These are phyloP conservation scores for Trichoderma sp. DNA, from an alignment of 2,329 filamentous ascomycete species.

Conservation along the genomic window DNA sequence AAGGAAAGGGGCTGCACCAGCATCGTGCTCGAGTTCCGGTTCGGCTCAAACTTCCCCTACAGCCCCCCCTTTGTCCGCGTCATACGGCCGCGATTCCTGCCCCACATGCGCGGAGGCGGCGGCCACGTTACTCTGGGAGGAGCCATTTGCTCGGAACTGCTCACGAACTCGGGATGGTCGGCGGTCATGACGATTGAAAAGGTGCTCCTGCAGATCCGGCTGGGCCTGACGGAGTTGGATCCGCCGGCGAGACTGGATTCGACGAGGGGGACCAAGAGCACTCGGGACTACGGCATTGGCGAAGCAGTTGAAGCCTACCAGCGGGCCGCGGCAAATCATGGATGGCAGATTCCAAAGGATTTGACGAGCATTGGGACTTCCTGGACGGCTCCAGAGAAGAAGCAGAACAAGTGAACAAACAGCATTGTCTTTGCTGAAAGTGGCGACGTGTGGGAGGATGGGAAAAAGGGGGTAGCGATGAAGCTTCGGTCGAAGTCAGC, in stretches of 20 bases:
- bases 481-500: too few relatives aligned
- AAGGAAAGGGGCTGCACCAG: slow-evolving; percentile 61
- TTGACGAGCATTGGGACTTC: not conserved
- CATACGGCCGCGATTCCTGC: slow-evolving; percentile 75
- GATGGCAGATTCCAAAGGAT: slow-evolving; percentile 71
- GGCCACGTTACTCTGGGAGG: slow-evolving; percentile 85
- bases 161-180: slow-evolving; percentile 83
- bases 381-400: not conserved
- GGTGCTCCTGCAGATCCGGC: slow-evolving; percentile 76
- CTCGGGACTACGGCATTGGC: slow-evolving; percentile 61
- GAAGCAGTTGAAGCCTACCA: slow-evolving; percentile 76
- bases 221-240: slow-evolving; percentile 71
- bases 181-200: slow-evolving; percentile 74
- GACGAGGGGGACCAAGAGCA: not conserved
- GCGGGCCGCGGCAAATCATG: slow-evolving; percentile 66
- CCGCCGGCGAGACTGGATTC: slow-evolving; percentile 71
- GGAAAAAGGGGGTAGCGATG: too few relatives aligned
- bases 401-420: too few relatives aligned
- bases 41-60: slow-evolving; percentile 74
- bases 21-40: slow-evolving; percentile 80
- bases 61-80: slow-evolving; percentile 84
- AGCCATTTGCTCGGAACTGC: slow-evolving; percentile 79
- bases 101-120: slow-evolving; percentile 72
- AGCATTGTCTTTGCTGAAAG: too few relatives aligned
- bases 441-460: too few relatives aligned